phyloP scores from a whole-genome alignment of 1,284 basidiomycete species.

The Kwoniella shivajii region DNA sequence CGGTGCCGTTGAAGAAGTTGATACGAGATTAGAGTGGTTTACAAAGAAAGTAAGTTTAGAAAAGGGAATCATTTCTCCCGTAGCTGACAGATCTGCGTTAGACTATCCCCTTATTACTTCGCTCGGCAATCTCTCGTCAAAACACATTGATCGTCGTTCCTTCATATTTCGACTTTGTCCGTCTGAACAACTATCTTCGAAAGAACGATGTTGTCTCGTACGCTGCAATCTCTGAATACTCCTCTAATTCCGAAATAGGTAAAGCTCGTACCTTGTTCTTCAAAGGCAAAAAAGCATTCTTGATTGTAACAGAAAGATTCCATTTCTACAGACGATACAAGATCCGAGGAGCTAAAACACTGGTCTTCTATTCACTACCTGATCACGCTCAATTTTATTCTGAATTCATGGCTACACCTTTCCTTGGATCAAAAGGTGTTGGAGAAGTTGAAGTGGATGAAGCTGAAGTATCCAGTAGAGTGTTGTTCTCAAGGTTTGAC shows the following conservation, averaged over 20 bases:
- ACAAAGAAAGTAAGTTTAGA: conserved; percentile 69
- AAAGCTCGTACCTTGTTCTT: conserved; percentile 93
- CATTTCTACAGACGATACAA: conserved; percentile 96
- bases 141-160: conserved; percentile 90
- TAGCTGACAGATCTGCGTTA: conserved; percentile 40
- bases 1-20: conserved; percentile 72
- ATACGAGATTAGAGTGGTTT: conserved; percentile 84
- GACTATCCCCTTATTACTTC: conserved; percentile 77
- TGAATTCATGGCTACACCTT: conserved; percentile 83
- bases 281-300: conserved; percentile 78
- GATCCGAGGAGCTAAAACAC: conserved; percentile 83
- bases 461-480: conserved; percentile 72
- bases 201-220: conserved; percentile 71
- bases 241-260: conserved; percentile 87
- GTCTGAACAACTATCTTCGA: conserved; percentile 82
- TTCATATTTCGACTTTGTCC: conserved; percentile 95
- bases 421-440: conserved; percentile 62
- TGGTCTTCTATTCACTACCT: conserved; percentile 90
- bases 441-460: conserved; percentile 59
- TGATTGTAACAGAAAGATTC: conserved; percentile 93
- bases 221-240: conserved; percentile 89
- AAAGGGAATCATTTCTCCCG: conserved; percentile 3
- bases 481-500: conserved; percentile 86
- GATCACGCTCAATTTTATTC: conserved; percentile 89
- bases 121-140: conserved; percentile 86